Conservation (phyloP, 2,329 filamentous ascomycete species). For the Exophiala sideris region DNA sequence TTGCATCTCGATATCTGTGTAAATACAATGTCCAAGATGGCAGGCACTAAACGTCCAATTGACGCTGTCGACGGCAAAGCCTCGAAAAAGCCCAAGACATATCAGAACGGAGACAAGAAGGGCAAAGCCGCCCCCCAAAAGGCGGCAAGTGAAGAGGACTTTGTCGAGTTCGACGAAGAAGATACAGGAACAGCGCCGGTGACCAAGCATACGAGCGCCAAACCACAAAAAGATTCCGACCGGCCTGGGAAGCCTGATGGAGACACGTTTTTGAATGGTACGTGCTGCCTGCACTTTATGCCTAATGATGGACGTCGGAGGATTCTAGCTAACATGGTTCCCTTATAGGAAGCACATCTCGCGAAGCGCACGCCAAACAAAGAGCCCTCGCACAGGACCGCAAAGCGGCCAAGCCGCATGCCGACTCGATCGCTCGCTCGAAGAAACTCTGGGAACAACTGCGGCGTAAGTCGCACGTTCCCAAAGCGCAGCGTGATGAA, state of each 20-base stretch:
- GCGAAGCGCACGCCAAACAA: conserved; percentile 90
- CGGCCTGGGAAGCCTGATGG: neutral
- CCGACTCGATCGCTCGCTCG: conserved; percentile 79
- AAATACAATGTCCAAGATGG: conserved; percentile 18
- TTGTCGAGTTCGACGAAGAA: conserved; percentile 3
- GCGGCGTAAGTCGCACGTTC: conserved; percentile 88
- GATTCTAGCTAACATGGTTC: neutral
- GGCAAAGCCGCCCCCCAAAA: conserved; percentile 3
- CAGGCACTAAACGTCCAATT: conserved; percentile 16
- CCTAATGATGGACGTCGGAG: neutral
- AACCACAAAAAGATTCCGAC: conserved; percentile 1
- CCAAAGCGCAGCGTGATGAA: conserved; percentile 79
- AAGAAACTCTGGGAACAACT: conserved; percentile 98
- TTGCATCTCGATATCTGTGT: neutral
- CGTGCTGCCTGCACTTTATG: neutral
- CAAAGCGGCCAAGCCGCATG: conserved; percentile 87
- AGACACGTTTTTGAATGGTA: conserved; percentile 19
- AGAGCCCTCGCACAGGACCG: conserved; percentile 83
- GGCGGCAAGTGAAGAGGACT: neutral
- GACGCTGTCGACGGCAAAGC: conserved; percentile 12
- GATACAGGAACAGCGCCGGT: neutral
- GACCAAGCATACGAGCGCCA: neutral
- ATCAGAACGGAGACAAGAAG: neutral
- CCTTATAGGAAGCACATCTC: conserved; percentile 60
- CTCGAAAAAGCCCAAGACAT: conserved; percentile 9